Evolutionary conservation across 495 filamentous ascomycete genomes (phyloP).

Genomic region (Letharia columbiana): DNA sequence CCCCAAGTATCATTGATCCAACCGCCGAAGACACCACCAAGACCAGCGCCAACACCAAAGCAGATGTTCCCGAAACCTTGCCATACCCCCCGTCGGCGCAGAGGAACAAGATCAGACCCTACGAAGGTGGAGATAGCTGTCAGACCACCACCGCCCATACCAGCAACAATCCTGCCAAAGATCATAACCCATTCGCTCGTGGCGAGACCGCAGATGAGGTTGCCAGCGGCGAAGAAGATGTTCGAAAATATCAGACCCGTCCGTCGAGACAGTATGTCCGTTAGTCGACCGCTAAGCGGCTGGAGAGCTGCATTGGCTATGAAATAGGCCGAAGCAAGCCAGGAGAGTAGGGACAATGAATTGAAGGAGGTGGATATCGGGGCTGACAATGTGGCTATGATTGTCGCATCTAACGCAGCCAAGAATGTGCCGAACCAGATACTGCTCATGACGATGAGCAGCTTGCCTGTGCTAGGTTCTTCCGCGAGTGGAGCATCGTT

Average conservation of each 20-base stretch:
- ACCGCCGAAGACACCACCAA: slow-evolving; percentile 72
- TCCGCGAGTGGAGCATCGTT: slow-evolving; percentile 28
- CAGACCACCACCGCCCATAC: slow-evolving; percentile 78
- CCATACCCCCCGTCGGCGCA: slow-evolving; percentile 71
- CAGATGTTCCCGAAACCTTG: slow-evolving; percentile 81
- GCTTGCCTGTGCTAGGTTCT: slow-evolving; percentile 37
- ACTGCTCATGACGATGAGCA: slow-evolving; percentile 38
- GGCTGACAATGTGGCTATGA: slow-evolving; percentile 77
- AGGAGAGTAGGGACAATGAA: slow-evolving; percentile 76
- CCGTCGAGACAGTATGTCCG: slow-evolving; percentile 78
- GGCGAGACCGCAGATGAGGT: slow-evolving; percentile 78
- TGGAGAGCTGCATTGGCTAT: slow-evolving; percentile 86
- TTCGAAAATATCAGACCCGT: slow-evolving; percentile 73
- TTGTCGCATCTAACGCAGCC: slow-evolving; percentile 35
- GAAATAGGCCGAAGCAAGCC: slow-evolving; percentile 84
- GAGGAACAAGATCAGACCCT: slow-evolving; percentile 70
- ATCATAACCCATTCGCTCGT: slow-evolving; percentile 62
- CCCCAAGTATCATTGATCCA: slow-evolving; percentile 71
- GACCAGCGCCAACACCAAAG: slow-evolving; percentile 59
- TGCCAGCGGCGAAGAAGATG: slow-evolving; percentile 70
- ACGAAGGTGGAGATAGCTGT: slow-evolving; percentile 78
- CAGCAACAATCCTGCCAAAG: slow-evolving; percentile 69
- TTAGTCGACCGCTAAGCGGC: slow-evolving; percentile 74
- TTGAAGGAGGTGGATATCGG: slow-evolving; percentile 81
- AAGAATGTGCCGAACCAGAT: slow-evolving; percentile 38